Percentiles rank a stretch among this genome's conserved stretches.
phyloP scores from a whole-genome alignment of 345 rosid genomes.

The Syzygium grande region DNA sequence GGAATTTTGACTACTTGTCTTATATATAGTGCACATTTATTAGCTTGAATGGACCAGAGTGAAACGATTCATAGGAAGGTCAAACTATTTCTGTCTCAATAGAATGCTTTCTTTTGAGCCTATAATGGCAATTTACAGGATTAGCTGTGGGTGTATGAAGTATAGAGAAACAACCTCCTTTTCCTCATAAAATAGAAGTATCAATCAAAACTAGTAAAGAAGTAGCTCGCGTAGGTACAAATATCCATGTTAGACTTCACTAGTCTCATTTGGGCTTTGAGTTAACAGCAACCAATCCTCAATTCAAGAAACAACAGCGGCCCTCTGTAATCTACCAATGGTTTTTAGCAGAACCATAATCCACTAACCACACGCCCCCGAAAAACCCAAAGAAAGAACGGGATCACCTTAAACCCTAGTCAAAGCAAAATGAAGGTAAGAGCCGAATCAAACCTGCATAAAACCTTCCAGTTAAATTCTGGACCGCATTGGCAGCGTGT shows the following conservation, averaged over 20 bases:
- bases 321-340: not conserved
- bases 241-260: not conserved
- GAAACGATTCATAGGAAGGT: not conserved
- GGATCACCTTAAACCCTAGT: not conserved
- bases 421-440: not conserved
- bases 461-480: slow-evolving; percentile 34
- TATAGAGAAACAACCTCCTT: not conserved
- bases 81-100: not conserved
- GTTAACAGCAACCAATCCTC: not conserved
- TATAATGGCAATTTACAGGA: not conserved
- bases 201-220: not conserved
- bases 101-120: not conserved
- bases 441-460: slow-evolving; percentile 26
- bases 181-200: not conserved
- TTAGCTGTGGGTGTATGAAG: not conserved
- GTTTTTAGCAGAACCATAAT: not conserved
- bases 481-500: slow-evolving; percentile 44
- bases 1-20: not conserved
- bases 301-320: not conserved
- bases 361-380: not conserved
- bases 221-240: not conserved
- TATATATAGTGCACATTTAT: not conserved
- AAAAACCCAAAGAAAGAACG: not conserved
- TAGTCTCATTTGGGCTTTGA: not conserved
- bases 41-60: not conserved